Percentiles rank a stretch among this genome's conserved stretches.
phyloP scores from a whole-genome alignment of 2,329 filamentous ascomycete species.

The Sporothrix phasma region DNA sequence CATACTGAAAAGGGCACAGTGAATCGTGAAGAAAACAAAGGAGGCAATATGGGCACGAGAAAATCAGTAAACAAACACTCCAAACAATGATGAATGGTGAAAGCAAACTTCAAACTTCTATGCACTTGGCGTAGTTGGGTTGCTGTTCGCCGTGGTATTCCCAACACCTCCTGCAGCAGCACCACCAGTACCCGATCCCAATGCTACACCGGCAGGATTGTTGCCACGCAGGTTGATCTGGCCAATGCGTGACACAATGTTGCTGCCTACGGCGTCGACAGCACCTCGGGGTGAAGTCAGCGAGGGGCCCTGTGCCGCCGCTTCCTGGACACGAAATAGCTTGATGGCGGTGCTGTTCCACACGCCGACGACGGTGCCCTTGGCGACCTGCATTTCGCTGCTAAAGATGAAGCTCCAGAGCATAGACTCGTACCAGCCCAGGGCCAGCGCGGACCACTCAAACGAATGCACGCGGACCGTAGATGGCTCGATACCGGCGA shows the following conservation, averaged over 20 bases:
- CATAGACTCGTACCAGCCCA: constrained; percentile 93
- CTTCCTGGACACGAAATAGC: constrained; percentile 83
- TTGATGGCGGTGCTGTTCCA: constrained; percentile 89
- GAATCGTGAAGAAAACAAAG: not conserved
- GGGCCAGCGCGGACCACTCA: constrained; percentile 80
- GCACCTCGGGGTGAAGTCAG: constrained; percentile 78
- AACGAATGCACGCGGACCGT: constrained; percentile 74
- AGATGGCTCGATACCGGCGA: constrained; percentile 65
- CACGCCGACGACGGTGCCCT: constrained; percentile 78
- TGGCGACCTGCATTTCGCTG: constrained; percentile 77
- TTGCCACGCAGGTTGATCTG: constrained; percentile 60
- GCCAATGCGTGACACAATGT: constrained; percentile 77
- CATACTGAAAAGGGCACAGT: too few species aligned
- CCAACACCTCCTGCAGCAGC: not conserved
- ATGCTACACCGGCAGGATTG: constrained; percentile 12
- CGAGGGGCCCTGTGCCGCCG: constrained; percentile 67
- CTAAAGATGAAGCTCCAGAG: constrained; percentile 91
- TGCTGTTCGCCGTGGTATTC: not conserved
- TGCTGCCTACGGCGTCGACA: constrained; percentile 86
- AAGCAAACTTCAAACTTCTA: not conserved
- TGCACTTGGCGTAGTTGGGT: not conserved
- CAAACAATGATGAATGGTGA: not conserved
- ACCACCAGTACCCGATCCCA: not conserved
- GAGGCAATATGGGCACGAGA: not conserved
- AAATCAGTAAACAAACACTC: not conserved